These are phyloP conservation scores for Lactarius sanguifluus DNA, from an alignment of 768 basidiomycete genomes.

Conservation along the genomic window DNA sequence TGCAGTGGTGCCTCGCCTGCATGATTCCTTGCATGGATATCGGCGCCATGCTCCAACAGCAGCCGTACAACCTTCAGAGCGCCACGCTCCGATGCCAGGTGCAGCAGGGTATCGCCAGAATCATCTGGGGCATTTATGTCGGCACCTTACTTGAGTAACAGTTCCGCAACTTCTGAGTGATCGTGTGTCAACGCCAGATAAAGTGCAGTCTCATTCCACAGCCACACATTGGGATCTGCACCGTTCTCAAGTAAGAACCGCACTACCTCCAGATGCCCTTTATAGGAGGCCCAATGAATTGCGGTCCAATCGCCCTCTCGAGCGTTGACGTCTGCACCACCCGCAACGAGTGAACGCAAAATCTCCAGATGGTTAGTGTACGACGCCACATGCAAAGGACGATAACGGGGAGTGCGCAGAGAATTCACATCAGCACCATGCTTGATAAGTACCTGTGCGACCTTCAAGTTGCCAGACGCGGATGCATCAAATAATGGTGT, in stretches of 20 bases:
- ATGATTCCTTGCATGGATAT: neutral
- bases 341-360: too few relatives aligned
- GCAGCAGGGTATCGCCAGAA: neutral
- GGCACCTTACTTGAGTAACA: neutral
- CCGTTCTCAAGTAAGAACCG: neutral
- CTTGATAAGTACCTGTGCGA: too few relatives aligned
- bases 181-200: neutral
- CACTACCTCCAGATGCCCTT: too few relatives aligned
- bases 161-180: neutral
- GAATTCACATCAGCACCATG: too few relatives aligned
- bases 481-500: too few relatives aligned
- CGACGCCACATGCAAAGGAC: too few relatives aligned
- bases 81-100: neutral
- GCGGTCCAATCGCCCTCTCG: too few relatives aligned
- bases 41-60: neutral
- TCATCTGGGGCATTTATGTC: neutral
- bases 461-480: too few relatives aligned
- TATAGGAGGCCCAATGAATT: too few relatives aligned
- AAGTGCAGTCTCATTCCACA: neutral
- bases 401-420: too few relatives aligned
- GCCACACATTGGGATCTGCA: neutral
- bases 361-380: too few relatives aligned
- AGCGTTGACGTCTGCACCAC: too few relatives aligned
- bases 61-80: neutral
- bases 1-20: neutral